Evolutionary conservation across 169 alveolate genomes (phyloP).

Genomic region (Eimeria sp.): DNA sequence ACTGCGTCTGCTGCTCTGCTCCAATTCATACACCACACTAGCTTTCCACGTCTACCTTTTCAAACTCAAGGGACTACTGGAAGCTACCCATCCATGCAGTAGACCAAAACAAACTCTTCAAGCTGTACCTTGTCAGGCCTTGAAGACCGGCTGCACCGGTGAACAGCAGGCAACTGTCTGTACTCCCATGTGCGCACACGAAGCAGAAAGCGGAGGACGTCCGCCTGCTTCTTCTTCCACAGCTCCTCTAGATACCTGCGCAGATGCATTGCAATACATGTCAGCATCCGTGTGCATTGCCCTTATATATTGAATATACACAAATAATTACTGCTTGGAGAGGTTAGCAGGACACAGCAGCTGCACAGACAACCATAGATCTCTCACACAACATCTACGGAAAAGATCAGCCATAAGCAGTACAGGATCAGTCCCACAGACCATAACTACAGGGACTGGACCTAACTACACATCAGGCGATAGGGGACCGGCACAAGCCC

Average conservation of each 20-base stretch:
- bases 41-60: too few species aligned
- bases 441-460: too few species aligned
- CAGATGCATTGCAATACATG: neutral
- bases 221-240: constrained; percentile 99
- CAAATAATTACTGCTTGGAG: too few species aligned
- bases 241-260: constrained; percentile 98
- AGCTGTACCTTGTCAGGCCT: constrained; percentile 99
- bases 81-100: neutral
- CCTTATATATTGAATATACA: too few species aligned
- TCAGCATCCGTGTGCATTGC: too few species aligned
- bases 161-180: constrained; percentile 99
- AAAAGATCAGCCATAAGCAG: neutral
- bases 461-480: too few species aligned
- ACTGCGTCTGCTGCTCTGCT: too few species aligned
- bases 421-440: too few species aligned
- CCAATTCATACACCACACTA: too few species aligned
- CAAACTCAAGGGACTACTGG: too few species aligned
- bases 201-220: constrained; percentile 98
- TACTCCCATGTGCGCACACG: constrained; percentile 99
- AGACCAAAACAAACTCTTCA: constrained; percentile 81
- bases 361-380: neutral
- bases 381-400: neutral
- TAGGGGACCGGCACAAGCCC: too few species aligned
- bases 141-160: constrained; percentile 96
- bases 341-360: neutral